A percentile compares a stretch with the other conserved stretches of the same genome.
phyloP scores from a whole-genome alignment of 2,329 filamentous ascomycete genomes.

The Hypoxylon sp. region DNA sequence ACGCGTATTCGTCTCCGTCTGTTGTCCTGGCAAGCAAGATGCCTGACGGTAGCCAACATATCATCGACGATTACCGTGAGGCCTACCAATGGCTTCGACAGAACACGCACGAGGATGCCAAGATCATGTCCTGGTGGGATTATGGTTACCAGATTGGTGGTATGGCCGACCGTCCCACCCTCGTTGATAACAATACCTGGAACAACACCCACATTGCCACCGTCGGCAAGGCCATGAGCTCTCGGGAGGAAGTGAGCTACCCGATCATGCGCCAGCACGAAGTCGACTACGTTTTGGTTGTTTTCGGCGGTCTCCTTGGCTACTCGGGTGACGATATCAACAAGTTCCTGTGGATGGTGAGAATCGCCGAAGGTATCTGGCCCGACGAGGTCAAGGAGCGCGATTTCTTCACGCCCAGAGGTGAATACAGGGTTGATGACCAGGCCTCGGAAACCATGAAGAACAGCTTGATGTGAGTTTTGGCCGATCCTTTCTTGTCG shows the following conservation, averaged over 20 bases:
- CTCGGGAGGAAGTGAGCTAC: conserved; percentile 96
- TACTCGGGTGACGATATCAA: conserved; percentile 99
- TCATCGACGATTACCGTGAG: conserved; percentile 99
- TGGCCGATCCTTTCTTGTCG: not conserved
- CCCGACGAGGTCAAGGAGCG: conserved; percentile 99
- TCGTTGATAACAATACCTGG: conserved; percentile 99
- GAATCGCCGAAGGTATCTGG: conserved; percentile 99
- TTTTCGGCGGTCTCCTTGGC: conserved; percentile 94
- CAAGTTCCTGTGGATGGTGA: conserved; percentile 99
- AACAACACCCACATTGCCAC: conserved; percentile 99
- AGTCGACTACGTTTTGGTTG: conserved; percentile 97
- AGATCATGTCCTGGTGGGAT: conserved; percentile 99
- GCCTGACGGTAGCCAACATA: conserved; percentile 95
- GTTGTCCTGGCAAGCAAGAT: conserved; percentile 93
- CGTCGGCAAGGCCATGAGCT: conserved; percentile 99
- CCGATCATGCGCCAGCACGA: conserved; percentile 98
- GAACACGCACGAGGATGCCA: conserved; percentile 93
- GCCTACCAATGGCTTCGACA: conserved; percentile 99
- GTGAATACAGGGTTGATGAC: conserved; percentile 95
- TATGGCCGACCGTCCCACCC: conserved; percentile 96
- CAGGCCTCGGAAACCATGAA: conserved; percentile 96
- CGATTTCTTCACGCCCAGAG: conserved; percentile 91
- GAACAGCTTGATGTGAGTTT: conserved; percentile 95
- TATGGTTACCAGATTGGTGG: conserved; percentile 99
- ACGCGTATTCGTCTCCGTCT: conserved; percentile 97